Evolutionary conservation across 768 basidiomycete species (phyloP).

Genomic region (Calvatia gigantea): DNA sequence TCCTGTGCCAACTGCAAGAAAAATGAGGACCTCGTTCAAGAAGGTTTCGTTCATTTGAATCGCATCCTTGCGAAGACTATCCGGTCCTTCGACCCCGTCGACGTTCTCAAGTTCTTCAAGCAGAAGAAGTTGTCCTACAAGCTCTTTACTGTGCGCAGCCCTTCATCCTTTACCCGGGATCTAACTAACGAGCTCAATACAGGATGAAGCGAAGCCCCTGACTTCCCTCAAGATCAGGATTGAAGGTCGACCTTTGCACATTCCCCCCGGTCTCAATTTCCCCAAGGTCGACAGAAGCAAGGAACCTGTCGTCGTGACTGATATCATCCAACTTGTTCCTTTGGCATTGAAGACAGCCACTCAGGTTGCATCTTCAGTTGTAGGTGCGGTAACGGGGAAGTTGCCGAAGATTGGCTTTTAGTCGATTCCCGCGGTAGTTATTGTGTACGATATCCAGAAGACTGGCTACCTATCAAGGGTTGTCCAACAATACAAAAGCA

Average conservation of each 20-base stretch:
- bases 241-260: not conserved
- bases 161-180: not conserved
- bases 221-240: not conserved
- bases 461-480: no score
- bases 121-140: not conserved
- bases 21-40: constrained; percentile 22
- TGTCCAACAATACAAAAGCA: no score
- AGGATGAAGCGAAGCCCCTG: not conserved
- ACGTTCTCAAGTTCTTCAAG: not conserved
- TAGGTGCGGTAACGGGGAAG: no score
- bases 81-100: constrained; percentile 20
- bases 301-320: not conserved
- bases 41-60: constrained; percentile 40
- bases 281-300: not conserved
- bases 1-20: constrained; percentile 40
- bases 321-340: not conserved
- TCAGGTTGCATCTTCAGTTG: no score
- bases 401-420: no score
- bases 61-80: constrained; percentile 22
- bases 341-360: no score
- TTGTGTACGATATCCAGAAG: no score
- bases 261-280: not conserved
- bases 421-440: no score
- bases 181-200: not conserved
- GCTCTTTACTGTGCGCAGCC: not conserved